Percentiles rank a stretch among this genome's conserved stretches.
phyloP scores from a whole-genome alignment of 192 early-diverging fungal genomes.

The Backusella westeae region DNA sequence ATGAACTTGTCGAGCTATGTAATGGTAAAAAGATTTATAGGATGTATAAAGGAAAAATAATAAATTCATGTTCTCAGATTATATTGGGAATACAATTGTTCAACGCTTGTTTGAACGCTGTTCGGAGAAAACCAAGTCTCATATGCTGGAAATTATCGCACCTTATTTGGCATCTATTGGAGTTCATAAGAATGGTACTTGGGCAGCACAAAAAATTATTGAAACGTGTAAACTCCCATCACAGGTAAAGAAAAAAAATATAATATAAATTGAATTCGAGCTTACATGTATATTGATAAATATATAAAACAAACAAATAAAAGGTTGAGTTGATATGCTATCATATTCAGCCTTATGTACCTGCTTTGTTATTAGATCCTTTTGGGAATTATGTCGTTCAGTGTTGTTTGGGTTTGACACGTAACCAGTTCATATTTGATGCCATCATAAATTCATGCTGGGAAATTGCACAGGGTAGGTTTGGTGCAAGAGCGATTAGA shows the following conservation, averaged over 20 bases:
- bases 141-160: conserved; percentile 72
- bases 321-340: conserved; percentile 58
- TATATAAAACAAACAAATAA: conserved; percentile 37
- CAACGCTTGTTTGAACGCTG: conserved; percentile 88
- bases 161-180: conserved; percentile 86
- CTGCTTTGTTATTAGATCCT: conserved; percentile 89
- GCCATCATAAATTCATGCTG: conserved; percentile 84
- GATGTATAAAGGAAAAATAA: background rate
- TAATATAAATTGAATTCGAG: background rate
- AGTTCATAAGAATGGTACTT: conserved; percentile 97
- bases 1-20: conserved; percentile 84
- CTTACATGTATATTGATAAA: conserved; percentile 15
- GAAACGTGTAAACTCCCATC: conserved; percentile 73
- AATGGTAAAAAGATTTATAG: conserved; percentile 55
- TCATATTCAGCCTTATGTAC: conserved; percentile 66
- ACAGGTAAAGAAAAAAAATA: conserved; percentile 38
- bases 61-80: conserved; percentile 55
- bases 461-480: conserved; percentile 90
- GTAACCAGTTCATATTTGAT: conserved; percentile 94
- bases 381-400: conserved; percentile 99
- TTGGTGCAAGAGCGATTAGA: conserved; percentile 90
- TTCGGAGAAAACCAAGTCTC: conserved; percentile 62
- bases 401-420: conserved; percentile 79
- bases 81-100: conserved; percentile 94
- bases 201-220: conserved; percentile 96